Evolutionary conservation across 306 rosid species (phyloP), one percentile per base, ranked within the genome.

Genomic region (Castanea crenata): DNA sequence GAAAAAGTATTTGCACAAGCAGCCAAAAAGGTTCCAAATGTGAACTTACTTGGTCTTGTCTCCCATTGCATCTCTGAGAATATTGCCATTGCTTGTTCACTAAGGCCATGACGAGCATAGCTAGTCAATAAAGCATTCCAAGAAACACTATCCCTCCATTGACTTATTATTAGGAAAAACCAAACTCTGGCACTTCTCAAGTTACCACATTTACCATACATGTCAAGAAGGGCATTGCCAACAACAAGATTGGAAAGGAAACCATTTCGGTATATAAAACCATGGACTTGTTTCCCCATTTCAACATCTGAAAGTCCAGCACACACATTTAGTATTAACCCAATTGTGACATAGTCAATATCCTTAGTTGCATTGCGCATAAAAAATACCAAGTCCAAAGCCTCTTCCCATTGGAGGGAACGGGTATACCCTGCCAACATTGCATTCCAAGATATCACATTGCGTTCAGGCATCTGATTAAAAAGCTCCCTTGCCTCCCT

Each of bases 361-460:
- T 83, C 73, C 3, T 82, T 76, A 38, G 79, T 75, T 19, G 63
- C 19, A 67, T 52, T 77, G 79, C 78, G 76, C 95, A 92, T 85
- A 54, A 89, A 80, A 78, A 82, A 55, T 57, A 86, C 71, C 81
- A 92, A 90, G 71, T 83, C 79, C n/a, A 89, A 74, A 5, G 96
- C 97, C 80, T 88, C 84, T 49, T 68, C 85, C 96, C 89, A 90
- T 55, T 87, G 77, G 57, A n/a, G 76, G 59, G 68, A 79, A 55
- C 69, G 74, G 32, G 74, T 74, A 78, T 92, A 90, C 35, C 97
- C 96, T 0, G 88, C 89, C 85, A 92, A 74, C 97, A 92, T 90
- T 55, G 96, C 92, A 86, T 92, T 92, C 97, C 97, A 92, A 7
- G 97, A 86, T 25, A 92, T 69, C 85, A 92, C 88, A 86, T 90